A percentile compares a stretch with the other conserved stretches of the same genome.
Conservation (phyloP, 768 basidiomycete genomes). For the Boletellus ananas region DNA sequence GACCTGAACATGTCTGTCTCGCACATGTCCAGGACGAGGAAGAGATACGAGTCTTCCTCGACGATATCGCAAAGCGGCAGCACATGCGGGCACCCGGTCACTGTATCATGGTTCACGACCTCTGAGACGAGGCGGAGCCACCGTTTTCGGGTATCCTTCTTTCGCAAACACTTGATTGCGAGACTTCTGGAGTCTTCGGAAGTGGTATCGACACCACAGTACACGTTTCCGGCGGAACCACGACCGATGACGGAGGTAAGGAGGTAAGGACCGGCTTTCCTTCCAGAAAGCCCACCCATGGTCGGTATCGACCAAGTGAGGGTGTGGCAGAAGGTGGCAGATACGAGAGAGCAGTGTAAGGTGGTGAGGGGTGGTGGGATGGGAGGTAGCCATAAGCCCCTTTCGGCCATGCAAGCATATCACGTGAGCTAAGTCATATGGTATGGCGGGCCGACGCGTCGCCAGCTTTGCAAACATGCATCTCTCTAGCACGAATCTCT, state of each 20-base stretch:
- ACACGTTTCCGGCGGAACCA: conserved; percentile 75
- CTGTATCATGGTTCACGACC: conserved; percentile 48
- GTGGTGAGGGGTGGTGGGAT: too few relatives aligned
- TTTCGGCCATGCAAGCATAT: too few relatives aligned
- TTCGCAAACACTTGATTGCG: conserved; percentile 72
- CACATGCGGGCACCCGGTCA: conserved; percentile 54
- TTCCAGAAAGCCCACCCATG: too few relatives aligned
- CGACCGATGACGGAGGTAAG: conserved; percentile 62
- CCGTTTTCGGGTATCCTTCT: conserved; percentile 47
- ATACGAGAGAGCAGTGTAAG: too few relatives aligned
- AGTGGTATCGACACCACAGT: conserved; percentile 57
- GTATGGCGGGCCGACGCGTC: too few relatives aligned
- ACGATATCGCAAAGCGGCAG: conserved; percentile 63
- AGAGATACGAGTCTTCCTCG: conserved; percentile 54
- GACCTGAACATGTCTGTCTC: conserved; percentile 62
- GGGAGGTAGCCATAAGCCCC: too few relatives aligned
- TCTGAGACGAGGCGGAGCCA: conserved; percentile 59
- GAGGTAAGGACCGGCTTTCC: conserved; percentile 53
- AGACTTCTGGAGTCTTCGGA: conserved; percentile 40
- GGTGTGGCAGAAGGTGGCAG: too few relatives aligned
- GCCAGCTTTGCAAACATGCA: too few relatives aligned
- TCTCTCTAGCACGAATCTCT: too few relatives aligned
- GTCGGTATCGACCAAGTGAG: too few relatives aligned
- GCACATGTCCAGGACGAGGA: conserved; percentile 59
- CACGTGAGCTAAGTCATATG: too few relatives aligned